A percentile compares a stretch with the other conserved stretches of the same genome.
Evolutionary conservation across 169 alveolate species (phyloP).

Genomic region (Plasmodium malariae): DNA sequence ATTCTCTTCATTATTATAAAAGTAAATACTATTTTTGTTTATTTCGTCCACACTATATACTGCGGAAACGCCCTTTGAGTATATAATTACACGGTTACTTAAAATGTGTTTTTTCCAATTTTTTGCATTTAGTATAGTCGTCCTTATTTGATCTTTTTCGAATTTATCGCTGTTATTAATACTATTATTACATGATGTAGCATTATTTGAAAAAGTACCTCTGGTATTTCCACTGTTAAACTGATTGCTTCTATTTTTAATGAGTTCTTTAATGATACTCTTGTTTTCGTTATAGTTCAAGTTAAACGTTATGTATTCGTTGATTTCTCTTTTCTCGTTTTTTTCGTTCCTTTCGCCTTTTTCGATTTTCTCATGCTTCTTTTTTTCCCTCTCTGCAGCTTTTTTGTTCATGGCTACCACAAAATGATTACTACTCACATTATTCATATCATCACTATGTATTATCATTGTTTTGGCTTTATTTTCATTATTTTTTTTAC

Average conservation of each 20-base stretch:
- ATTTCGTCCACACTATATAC: conserved; percentile 61
- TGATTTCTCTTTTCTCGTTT: conserved; percentile 10
- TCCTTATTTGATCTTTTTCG: conserved; percentile 21
- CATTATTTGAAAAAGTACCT: background rate
- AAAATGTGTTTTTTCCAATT: conserved; percentile 48
- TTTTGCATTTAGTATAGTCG: conserved; percentile 54
- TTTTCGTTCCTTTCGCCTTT: background rate
- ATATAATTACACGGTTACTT: conserved; percentile 52
- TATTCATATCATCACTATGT: background rate
- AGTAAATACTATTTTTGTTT: conserved; percentile 53
- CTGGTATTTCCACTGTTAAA: background rate
- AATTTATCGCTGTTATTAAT: background rate
- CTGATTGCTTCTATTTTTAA: conserved; percentile 25
- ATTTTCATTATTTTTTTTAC: background rate
- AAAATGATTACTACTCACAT: background rate
- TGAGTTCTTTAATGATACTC: conserved; percentile 42
- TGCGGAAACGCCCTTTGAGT: conserved; percentile 53
- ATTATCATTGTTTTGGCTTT: background rate
- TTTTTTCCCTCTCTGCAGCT: background rate
- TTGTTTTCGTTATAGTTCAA: conserved; percentile 36
- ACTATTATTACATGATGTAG: background rate
- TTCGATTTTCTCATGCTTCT: background rate
- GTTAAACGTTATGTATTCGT: conserved; percentile 48
- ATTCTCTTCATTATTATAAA: conserved; percentile 43
- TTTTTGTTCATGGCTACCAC: background rate